Evolutionary conservation across 2,329 filamentous ascomycete species (phyloP), one percentile per base, ranked within the genome.

Genomic region (Sarocladiaceae sp.): DNA sequence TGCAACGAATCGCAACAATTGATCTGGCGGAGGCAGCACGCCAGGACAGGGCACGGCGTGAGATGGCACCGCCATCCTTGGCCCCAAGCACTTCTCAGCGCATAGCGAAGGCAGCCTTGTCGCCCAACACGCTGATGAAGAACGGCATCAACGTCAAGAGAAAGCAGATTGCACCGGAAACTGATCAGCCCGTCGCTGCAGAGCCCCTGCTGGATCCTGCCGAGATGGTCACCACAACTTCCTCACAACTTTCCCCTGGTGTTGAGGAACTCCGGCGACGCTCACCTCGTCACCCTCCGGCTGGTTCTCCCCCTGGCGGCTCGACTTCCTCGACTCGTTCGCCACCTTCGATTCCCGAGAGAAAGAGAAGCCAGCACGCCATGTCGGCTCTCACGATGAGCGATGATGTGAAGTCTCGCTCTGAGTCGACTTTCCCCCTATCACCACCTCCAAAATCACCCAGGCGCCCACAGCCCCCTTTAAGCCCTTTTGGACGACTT

Each of bases 241-340:
- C 69, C 2, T 64, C 68, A 6, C 68, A 76, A 52, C 56, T 73
- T 6, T 79, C 76, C 3, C 75, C 75, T 0, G 68, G 66, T 2
- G 55, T 61, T 3, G 73, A 77, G 6, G 70, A 69, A 33, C 51
- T 78, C 21, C 67, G 74, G 10, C 67, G 72, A 50, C 64, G 76
- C 35, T 79, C 76, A 2, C 75, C 76, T 13, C 61, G 69, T 37
- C 62, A 69, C 7, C 51, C 58, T 5, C 48, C 49, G 2, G 21
- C 24, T 23, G 24, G 21, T 31, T 43, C 40, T 19, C 19, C 10
- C 29, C 7, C 21, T 24, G 26, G 16, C 3, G 37, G 18, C 10
- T 18, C 37, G 15, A 23, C 45, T 15, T 40, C 40, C 33, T 23
- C 18, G 3, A 13, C 26, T 33, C 26, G n/a, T 12, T 18, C 37